Percentiles rank a stretch among this genome's conserved stretches.
Conservation (phyloP, 768 basidiomycete genomes). For the Russula abietina region DNA sequence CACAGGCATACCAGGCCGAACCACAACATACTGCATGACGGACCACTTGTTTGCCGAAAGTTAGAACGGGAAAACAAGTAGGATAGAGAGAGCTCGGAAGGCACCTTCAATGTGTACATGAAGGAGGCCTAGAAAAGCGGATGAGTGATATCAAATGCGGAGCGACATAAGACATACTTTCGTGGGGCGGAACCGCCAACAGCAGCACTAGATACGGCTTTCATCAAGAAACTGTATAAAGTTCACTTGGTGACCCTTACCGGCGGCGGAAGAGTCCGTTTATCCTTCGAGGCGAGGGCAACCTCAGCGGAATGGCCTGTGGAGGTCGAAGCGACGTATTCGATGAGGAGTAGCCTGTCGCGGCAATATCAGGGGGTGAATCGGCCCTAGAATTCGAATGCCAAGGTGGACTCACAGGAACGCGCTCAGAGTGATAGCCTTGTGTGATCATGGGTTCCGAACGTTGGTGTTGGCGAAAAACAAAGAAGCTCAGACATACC, state of each 20-base stretch:
- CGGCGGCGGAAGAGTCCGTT: constrained; percentile 63
- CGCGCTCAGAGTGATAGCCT: constrained; percentile 80
- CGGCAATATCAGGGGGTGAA: neutral
- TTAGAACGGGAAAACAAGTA: neutral
- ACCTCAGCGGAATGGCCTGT: constrained; percentile 53
- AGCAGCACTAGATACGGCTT: constrained; percentile 54
- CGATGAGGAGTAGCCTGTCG: constrained; percentile 72
- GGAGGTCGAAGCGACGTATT: constrained; percentile 73
- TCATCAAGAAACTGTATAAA: neutral
- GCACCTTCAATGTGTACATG: constrained; percentile 79
- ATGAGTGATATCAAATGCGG: constrained; percentile 9
- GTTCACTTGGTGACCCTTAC: constrained; percentile 35
- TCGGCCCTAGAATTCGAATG: neutral
- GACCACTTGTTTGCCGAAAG: constrained; percentile 50
- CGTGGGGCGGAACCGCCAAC: constrained; percentile 74
- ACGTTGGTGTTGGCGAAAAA: too few relatives aligned
- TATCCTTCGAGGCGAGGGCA: constrained; percentile 76
- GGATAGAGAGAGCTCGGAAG: constrained; percentile 2
- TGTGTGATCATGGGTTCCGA: neutral
- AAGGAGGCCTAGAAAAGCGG: constrained; percentile 59
- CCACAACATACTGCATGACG: constrained; percentile 82
- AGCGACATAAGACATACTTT: constrained; percentile 41
- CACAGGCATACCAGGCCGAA: constrained; percentile 46
- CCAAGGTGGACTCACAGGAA: constrained; percentile 56
- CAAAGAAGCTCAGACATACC: constrained; percentile 33